These are phyloP conservation scores for Hypoxylon intermedium DNA, from an alignment of 495 filamentous ascomycete genomes.

Conservation along the genomic window DNA sequence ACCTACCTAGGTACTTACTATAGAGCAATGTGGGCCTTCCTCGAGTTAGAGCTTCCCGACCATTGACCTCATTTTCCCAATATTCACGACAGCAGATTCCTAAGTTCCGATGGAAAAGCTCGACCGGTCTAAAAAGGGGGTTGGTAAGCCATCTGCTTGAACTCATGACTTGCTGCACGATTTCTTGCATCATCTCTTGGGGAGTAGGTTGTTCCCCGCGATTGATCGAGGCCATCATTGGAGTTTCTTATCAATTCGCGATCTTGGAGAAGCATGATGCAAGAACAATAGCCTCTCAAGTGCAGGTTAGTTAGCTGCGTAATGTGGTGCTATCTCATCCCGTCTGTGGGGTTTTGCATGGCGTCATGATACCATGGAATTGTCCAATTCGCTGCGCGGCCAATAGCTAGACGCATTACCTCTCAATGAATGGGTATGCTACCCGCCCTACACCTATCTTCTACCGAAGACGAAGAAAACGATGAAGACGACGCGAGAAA, in stretches of 20 bases:
- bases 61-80: conserved; percentile 11
- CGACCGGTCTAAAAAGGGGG: neutral
- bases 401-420: no score
- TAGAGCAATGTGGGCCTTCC: neutral
- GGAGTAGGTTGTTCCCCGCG: conserved; percentile 24
- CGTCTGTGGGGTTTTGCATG: conserved; percentile 30
- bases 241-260: conserved; percentile 38
- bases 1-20: neutral
- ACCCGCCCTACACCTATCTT: no score
- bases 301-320: conserved; percentile 1
- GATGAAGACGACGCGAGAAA: no score
- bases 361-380: conserved; percentile 26
- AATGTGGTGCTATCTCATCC: conserved; percentile 14
- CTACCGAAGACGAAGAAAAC: no score
- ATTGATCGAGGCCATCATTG: conserved; percentile 31
- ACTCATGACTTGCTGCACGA: neutral
- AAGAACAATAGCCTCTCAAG: conserved; percentile 9
- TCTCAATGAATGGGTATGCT: no score
- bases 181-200: conserved; percentile 16
- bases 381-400: no score
- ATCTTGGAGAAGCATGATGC: conserved; percentile 40
- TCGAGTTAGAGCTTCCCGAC: conserved; percentile 13
- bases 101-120: conserved; percentile 6
- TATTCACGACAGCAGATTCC: conserved; percentile 6
- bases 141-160: conserved; percentile 30